Conservation (phyloP, 768 basidiomycete species). For the Leccinum sublutescens region DNA sequence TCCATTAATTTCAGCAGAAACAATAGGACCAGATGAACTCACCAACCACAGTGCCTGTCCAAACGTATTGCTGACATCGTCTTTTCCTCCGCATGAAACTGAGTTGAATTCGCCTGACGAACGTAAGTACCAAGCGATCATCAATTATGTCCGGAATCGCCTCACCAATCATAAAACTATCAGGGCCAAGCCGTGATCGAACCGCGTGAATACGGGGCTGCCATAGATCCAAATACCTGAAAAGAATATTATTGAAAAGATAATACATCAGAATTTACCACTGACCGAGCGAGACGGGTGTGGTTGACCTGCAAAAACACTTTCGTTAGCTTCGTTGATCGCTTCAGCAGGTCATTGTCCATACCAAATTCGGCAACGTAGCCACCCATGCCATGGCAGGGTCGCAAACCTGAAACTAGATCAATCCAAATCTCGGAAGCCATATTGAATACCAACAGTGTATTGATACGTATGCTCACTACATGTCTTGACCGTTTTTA, state of each 20-base stretch:
- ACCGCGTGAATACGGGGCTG: slow-evolving; percentile 50
- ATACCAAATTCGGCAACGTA: background rate
- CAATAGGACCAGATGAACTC: slow-evolving; percentile 18
- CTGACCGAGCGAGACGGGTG: slow-evolving; percentile 47
- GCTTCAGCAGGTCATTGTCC: background rate
- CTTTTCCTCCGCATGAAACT: slow-evolving; percentile 50
- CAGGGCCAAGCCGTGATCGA: slow-evolving; percentile 45
- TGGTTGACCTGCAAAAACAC: slow-evolving; percentile 44
- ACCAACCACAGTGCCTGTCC: slow-evolving; percentile 55
- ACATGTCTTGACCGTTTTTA: slow-evolving; percentile 43
- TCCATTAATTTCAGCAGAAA: background rate
- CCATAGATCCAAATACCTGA: slow-evolving; percentile 54
- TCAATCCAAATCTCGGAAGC: background rate
- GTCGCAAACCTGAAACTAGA: background rate
- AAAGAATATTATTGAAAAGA: background rate
- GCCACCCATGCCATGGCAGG: background rate
- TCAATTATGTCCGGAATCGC: background rate
- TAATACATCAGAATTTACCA: background rate
- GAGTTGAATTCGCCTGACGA: slow-evolving; percentile 52
- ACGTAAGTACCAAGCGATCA: background rate
- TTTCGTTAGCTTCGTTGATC: background rate
- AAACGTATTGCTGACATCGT: slow-evolving; percentile 52
- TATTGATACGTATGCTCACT: slow-evolving; percentile 58
- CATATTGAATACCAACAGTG: slow-evolving; percentile 34
- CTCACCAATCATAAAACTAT: slow-evolving; percentile 48